Conservation (phyloP, 495 filamentous ascomycete species). For the Penicillium crystallinum region DNA sequence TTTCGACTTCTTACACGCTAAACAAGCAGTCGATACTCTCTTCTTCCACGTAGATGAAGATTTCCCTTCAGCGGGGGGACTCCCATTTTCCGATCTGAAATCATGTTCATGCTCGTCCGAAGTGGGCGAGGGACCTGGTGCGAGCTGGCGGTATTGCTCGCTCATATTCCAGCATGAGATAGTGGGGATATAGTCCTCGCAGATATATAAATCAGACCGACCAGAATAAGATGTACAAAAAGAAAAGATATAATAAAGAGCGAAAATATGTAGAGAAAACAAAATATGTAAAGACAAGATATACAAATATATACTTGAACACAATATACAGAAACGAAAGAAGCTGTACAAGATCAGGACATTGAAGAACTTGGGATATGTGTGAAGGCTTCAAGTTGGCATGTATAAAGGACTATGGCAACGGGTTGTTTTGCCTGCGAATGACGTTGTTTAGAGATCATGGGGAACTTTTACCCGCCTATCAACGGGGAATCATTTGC, state of each 20-base stretch:
- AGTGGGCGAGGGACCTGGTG: constrained; percentile 27
- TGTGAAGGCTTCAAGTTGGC: too few relatives aligned
- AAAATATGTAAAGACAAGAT: not conserved
- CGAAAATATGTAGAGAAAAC: not conserved
- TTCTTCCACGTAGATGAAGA: constrained; percentile 29
- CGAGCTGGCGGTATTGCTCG: constrained; percentile 24
- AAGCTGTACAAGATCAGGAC: constrained; percentile 5
- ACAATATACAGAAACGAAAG: not conserved
- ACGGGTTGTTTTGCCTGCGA: not conserved
- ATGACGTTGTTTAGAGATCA: constrained; percentile 11
- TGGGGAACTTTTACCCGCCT: constrained; percentile 7
- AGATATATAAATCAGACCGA: too few relatives aligned
- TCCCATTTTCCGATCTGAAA: constrained; percentile 12
- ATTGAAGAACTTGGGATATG: not conserved
- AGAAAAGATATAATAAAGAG: not conserved
- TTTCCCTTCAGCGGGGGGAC: constrained; percentile 1
- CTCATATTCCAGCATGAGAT: constrained; percentile 17
- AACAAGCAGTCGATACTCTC: constrained; percentile 43
- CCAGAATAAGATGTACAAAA: not conserved
- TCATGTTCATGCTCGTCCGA: constrained; percentile 9
- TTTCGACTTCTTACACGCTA: constrained; percentile 46
- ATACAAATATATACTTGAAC: constrained; percentile 2
- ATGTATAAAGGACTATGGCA: too few relatives aligned
- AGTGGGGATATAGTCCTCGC: too few relatives aligned
- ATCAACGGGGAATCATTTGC: not conserved